Evolutionary conservation across 768 basidiomycete species (phyloP), one percentile per base, ranked within the genome.

Genomic region (Suillus lakei): DNA sequence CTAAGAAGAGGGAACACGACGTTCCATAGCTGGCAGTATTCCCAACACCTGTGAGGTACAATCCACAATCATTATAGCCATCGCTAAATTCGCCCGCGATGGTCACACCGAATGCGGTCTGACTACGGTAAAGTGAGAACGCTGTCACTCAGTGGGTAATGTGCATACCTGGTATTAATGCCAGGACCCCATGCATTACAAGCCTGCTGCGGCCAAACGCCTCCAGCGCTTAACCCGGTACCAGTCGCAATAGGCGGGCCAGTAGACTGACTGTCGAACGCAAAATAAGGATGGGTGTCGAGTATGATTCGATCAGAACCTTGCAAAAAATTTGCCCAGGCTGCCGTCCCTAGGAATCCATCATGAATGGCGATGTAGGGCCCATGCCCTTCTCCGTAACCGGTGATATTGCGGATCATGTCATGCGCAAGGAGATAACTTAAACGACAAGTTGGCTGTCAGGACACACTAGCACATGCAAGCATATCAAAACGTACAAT

Each of bases 41-140:
- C 9, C 72, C 67, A 48, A 79, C 73, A 58, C 75, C 78, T 46
- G 79, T 82, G 67, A 80, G 78, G 74, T 74, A 86, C 59, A 84
- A 77, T 15, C 88, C 91, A 70, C 92, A 92, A 61, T 86, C 81
- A 71, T 90, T 92, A 69, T 81, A 83, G 12, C 87, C 89, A 2
- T 82, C 82, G 61, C 90, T 86, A 76, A 90, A 95, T 76, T 96
- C 95, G 50, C 92, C 95, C 0, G 87, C 88, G 30, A 90, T 72
- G 16, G 88, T 88, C 46, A 95, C 77, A 12, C 95, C 95, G 70
- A 93, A 92, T 9, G 77, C 73, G 64, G 70, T 76, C 73, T 75
- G 85, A 73, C 83, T 85, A 63, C 38, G 36, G n/a, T 23, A 28
- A 60, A 30, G 23, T 66, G 38, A 66, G 61, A 60, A 36, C 5